Percentiles rank a stretch among this genome's conserved stretches.
phyloP scores from a whole-genome alignment of 305 asterid genomes.

The Fraxinus nigra region DNA sequence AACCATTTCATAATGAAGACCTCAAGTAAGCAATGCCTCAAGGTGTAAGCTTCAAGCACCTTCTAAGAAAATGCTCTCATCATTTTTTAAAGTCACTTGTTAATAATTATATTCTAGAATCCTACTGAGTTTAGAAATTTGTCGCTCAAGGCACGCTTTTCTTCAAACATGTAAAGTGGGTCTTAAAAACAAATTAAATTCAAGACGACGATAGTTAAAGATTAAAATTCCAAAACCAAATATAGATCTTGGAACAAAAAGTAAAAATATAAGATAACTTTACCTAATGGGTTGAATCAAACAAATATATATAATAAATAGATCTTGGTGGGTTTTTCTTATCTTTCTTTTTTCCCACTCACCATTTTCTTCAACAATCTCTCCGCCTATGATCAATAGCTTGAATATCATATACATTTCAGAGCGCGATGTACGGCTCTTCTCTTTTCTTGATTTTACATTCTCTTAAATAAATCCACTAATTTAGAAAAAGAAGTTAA shows the following conservation, averaged over 20 bases:
- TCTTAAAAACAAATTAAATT: too few relatives aligned
- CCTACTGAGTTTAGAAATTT: background rate
- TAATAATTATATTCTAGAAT: background rate
- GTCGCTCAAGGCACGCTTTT: background rate
- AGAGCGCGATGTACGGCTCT: conserved; percentile 36
- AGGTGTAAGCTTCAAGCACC: background rate
- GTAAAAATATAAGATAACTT: conserved; percentile 4
- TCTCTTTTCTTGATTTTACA: background rate
- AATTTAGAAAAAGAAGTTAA: background rate
- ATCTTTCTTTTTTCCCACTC: conserved; percentile 76
- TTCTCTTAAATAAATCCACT: background rate
- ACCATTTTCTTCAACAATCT: conserved; percentile 70
- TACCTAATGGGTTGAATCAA: conserved; percentile 19
- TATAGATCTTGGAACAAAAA: too few relatives aligned
- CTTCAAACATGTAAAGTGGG: background rate
- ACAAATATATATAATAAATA: background rate
- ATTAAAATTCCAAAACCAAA: too few relatives aligned
- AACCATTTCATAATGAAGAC: background rate
- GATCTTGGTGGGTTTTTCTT: background rate
- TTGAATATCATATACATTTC: conserved; percentile 50
- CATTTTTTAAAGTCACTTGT: background rate
- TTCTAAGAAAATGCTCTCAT: background rate
- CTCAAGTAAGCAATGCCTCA: background rate
- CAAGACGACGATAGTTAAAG: too few relatives aligned
- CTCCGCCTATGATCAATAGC: conserved; percentile 66